phyloP scores from a whole-genome alignment of 495 filamentous ascomycete species.

The Talaromyces nanjingensis region DNA sequence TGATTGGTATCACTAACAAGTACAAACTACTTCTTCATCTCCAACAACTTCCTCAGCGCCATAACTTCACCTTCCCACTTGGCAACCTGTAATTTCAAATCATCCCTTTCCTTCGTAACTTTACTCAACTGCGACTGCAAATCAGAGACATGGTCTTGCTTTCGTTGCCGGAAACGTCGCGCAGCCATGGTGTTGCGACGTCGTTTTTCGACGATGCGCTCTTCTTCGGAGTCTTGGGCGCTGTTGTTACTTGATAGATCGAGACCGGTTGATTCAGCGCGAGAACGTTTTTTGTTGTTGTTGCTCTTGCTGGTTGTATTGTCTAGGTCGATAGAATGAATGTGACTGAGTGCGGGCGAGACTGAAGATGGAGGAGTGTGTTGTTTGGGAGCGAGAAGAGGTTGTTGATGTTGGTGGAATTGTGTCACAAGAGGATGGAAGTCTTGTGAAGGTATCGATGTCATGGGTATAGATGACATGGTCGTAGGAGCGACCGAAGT shows the following conservation, averaged over 20 bases:
- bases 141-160: conserved; percentile 49
- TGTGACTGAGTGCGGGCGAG: conserved; percentile 1
- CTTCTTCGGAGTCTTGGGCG: conserved; percentile 9
- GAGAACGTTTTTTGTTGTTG: conserved; percentile 4
- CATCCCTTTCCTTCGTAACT: conserved; percentile 47
- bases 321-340: not conserved
- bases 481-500: not conserved
- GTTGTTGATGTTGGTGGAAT: not conserved
- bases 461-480: not conserved
- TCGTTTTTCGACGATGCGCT: conserved; percentile 28
- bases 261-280: not conserved
- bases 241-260: conserved; percentile 8
- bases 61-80: conserved; percentile 46
- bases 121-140: conserved; percentile 46
- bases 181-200: conserved; percentile 54
- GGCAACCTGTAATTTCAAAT: conserved; percentile 47
- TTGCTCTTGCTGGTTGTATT: not conserved
- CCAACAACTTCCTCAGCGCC: conserved; percentile 13
- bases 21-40: conserved; percentile 12
- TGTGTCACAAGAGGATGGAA: conserved; percentile 3
- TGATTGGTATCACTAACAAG: conserved; percentile 3
- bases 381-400: conserved; percentile 8
- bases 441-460: not conserved
- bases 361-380: conserved; percentile 1
- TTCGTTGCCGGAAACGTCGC: conserved; percentile 55